Evolutionary conservation across 768 basidiomycete species (phyloP), one percentile per base, ranked within the genome.

Genomic region (Panellus pusillus): DNA sequence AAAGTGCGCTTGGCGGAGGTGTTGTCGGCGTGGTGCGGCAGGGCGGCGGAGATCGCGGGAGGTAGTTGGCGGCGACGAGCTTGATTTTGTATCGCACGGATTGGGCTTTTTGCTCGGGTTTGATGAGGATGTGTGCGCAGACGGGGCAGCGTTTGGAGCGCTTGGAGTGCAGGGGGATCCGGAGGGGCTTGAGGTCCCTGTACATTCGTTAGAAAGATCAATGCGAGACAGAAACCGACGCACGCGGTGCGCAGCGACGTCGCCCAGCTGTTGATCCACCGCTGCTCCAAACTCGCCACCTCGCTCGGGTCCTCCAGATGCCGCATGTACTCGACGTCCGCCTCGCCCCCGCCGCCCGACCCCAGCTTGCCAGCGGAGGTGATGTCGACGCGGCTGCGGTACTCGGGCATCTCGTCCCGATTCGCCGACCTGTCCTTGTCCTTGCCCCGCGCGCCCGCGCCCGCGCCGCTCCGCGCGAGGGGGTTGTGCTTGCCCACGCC

Each of bases 41-140:
- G 75, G 35, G 79, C 70, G 32, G 93, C 81, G 6, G 84, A 80
- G 29, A 98, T 89, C 2, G 87, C 82, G 0, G 97, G 14, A 99
- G 77, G 70, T 98, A 98, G 67, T 90, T 96, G 27, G 91, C 84
- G 0, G 96, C 97, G 52, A 96, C 91, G 46, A 98, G 85, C 70
- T 98, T 98, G 72, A 99, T 98, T 73, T 98, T 98, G 79, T 87
- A 98, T 15, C 93, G 84, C 35, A 91, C 88, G 15, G 91, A 93
- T 62, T 93, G 92, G 0, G 94, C 89, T 67, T 99, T 99, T 65
- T 95, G 90, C 68, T 99, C 97, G 4, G 97, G 97, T 68, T 98
- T 97, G 72, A 98, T 97, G 58, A 99, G 82, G 62, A 98, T 97
- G 69, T 98, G 96, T 15, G 91, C 86, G 67, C 97, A 99, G 2